Conservation (phyloP, 306 rosid genomes). For the Rosa lucieae region DNA sequence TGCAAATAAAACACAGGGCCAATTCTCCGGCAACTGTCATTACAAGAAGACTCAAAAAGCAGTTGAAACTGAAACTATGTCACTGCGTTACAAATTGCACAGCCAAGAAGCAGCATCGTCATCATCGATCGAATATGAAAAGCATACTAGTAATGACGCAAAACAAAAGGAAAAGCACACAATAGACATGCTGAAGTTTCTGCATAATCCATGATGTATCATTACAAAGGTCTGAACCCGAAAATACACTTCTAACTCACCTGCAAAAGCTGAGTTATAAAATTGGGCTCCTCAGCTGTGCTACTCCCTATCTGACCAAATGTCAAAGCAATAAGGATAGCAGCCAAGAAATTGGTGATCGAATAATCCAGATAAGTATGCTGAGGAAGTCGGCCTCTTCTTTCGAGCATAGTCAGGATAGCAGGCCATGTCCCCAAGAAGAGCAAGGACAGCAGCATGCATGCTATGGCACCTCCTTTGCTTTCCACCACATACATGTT, state of each 20-base stretch:
- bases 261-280: conserved; percentile 70
- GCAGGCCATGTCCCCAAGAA: conserved; percentile 97
- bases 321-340: conserved; percentile 79
- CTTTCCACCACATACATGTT: conserved; percentile 85
- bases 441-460: conserved; percentile 71
- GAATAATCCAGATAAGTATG: conserved; percentile 93
- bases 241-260: conserved; percentile 26
- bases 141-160: background rate
- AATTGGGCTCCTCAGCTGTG: conserved; percentile 50
- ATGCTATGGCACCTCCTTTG: conserved; percentile 80
- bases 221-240: background rate
- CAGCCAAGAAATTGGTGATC: conserved; percentile 75
- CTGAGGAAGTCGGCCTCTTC: conserved; percentile 94
- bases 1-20: no score
- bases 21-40: conserved; percentile 5
- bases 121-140: background rate
- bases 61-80: background rate
- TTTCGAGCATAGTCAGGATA: conserved; percentile 63
- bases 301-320: conserved; percentile 75
- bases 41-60: conserved; percentile 6
- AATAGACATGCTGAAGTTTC: background rate
- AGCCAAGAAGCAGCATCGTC: background rate
- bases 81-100: background rate
- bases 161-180: background rate
- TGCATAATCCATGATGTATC: background rate